Base-by-base conservation (phyloP, 306 rosid genomes). In the Acacia acuminata region DNA sequence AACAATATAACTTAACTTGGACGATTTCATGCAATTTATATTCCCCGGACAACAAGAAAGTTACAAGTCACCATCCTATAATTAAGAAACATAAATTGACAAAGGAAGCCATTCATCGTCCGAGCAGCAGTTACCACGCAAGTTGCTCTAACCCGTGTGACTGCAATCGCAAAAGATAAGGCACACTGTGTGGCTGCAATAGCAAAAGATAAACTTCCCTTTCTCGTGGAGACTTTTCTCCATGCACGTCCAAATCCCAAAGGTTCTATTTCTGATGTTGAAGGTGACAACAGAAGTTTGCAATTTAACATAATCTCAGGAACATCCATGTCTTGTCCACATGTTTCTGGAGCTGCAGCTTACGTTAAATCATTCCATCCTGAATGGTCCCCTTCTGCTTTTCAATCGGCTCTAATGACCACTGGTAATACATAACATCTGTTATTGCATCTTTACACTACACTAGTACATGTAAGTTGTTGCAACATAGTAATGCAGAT, bases 281-380 rank as follows among this genome's bases (percentile, higher is more conserved):
- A 11, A n/a, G 78, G 36, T 0, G 87, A 88, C 60, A 1, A 24
- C 1, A 83, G 87, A 81, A 7, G 0, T 34, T 4, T 13, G 3
- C 7, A 73, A 0, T 88, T 15, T 60, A 80, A 73, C 9, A 74
- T 89, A 30, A 0, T 12, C 0, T 69, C 84, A 0, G 89, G 92
- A 2, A 83, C 92, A 66, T 89, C 92, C 66, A 87, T 89, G 90
- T 81, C 89, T 1, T 87, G 92, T 20, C 92, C 88, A n/a, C 92
- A 89, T 69, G 89, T 48, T 60, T 14, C 87, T 0, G 85, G 60
- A 2, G 82, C 58, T 0, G 88, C 85, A 5, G 87, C 88, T 9
- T 85, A 85, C 2, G 17, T 89, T 14, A 89, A 89, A 48, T 89
- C 92, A 2, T 73, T 86, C 14, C 82, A 89, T 43, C 90, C 85